Evolutionary conservation across 371 early-diverging fungal species (phyloP), one percentile per base, ranked within the genome.

Genomic region (Mortierella sp.): DNA sequence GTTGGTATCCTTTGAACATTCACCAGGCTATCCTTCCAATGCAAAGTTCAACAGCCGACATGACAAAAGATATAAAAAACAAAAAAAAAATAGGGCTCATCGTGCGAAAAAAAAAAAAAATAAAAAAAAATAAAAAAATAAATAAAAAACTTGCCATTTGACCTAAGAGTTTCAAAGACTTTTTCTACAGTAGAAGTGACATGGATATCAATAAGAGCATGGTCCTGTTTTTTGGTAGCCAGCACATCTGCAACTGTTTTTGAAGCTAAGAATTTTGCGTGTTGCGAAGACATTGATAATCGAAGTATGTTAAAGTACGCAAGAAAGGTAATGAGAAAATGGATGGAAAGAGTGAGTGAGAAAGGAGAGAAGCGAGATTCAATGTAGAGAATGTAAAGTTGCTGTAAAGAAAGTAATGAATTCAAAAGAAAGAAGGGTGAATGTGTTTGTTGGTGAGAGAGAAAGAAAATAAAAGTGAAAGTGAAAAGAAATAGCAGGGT

Each of bases 101-200:
- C 76, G 76, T 76, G 76, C 42, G 76, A 76, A 67, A 76, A 57
- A 49, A 31, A 42, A 22, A 56, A 17, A 22, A 54, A 43, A 37
- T 7, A 55, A 28, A 31, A 49, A 66, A 35, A n/a, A 40, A 22
- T 5, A 26, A 56, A 7, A 53, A 5, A 9, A 10, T 2, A 10
- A n/a, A 37, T 66, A 61, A 0, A 19, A 17, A 17, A 61, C 64
- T 63, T 80, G 64, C 80, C 88, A 54, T 88, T 72, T 13, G 84
- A 82, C 19, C 86, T 73, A 10, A 90, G 77, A 19, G 88, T 70
- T 67, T 89, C 86, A 71, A 90, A 85, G n/a, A 88, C 88, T 54
- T 87, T 80, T 72, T 90, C 90, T 58, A 90, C 83, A 2, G 89
- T 89, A 7, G 87, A 84, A 23, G 81, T 85, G 54, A 82, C 72